phyloP scores from a whole-genome alignment of 2,329 filamentous ascomycete genomes.

The Alternaria conjuncta region DNA sequence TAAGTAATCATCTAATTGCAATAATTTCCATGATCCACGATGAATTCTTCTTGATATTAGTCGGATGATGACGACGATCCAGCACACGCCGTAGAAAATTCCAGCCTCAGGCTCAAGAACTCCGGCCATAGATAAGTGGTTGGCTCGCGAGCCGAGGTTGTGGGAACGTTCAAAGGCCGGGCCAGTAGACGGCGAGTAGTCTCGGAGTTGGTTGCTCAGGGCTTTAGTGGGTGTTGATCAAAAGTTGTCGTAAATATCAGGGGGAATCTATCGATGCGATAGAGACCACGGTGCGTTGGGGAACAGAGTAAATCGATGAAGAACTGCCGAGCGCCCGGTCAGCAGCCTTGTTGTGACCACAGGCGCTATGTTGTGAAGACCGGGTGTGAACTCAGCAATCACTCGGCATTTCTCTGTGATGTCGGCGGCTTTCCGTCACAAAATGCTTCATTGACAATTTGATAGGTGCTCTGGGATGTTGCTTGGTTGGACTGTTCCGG shows the following conservation, averaged over 20 bases:
- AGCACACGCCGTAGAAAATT: constrained; percentile 44
- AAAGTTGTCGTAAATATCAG: background rate
- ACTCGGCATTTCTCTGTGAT: constrained; percentile 10
- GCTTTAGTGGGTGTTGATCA: constrained; percentile 1
- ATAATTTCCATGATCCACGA: constrained; percentile 38
- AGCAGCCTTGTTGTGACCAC: constrained; percentile 2
- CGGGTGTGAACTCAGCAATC: constrained; percentile 1
- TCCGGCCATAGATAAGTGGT: constrained; percentile 25
- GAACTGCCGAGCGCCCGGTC: constrained; percentile 4
- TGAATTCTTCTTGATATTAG: constrained; percentile 39
- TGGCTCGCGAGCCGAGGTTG: constrained; percentile 9
- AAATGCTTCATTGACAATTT: background rate
- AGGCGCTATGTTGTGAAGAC: background rate
- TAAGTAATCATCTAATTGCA: constrained; percentile 47
- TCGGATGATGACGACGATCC: constrained; percentile 40
- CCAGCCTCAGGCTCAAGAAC: constrained; percentile 42
- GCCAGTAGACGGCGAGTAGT: background rate
- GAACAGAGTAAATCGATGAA: background rate
- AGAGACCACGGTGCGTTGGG: background rate
- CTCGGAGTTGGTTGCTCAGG: background rate
- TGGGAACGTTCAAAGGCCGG: constrained; percentile 2
- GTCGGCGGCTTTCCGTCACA: background rate
- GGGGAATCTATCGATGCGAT: constrained; percentile 12
- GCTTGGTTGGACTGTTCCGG: constrained; percentile 8
- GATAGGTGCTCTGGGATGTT: constrained; percentile 10